phyloP scores from a whole-genome alignment of 108 stramenopile species.

The Nannochloropsis gaditana region DNA sequence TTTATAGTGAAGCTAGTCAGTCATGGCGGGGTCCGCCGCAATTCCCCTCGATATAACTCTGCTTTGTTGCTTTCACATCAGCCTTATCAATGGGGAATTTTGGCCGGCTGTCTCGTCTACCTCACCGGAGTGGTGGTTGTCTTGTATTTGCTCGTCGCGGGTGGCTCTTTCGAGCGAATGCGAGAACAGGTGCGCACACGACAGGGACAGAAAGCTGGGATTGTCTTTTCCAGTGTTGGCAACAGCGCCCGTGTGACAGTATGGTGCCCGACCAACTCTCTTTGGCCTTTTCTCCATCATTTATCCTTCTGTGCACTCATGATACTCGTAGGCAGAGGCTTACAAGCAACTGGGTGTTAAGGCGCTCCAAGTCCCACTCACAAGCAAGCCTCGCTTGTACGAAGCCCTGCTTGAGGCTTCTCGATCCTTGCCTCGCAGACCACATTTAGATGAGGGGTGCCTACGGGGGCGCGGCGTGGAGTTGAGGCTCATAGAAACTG shows the following conservation, averaged over 20 bases:
- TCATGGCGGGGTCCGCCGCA: background rate
- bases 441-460: background rate
- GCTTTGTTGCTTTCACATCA: background rate
- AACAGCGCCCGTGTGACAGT: too few species aligned
- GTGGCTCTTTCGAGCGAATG: constrained; percentile 44
- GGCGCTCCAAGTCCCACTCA: constrained; percentile 30
- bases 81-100: constrained; percentile 23
- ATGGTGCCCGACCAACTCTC: too few species aligned
- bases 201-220: too few species aligned
- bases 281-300: too few species aligned
- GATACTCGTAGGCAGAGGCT: constrained; percentile 26
- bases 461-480: background rate
- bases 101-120: constrained; percentile 38
- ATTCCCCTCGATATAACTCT: background rate
- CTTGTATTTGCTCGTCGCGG: constrained; percentile 27
- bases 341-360: constrained; percentile 22
- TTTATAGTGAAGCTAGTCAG: too few species aligned
- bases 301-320: too few species aligned
- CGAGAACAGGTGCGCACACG: constrained; percentile 28
- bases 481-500: background rate
- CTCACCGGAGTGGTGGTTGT: constrained; percentile 30
- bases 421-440: constrained; percentile 24
- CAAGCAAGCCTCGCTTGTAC: constrained; percentile 35
- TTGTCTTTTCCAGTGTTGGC: too few species aligned
- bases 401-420: constrained; percentile 41